Conservation (phyloP, 163 green algal species). For the Scenedesmus sp. region DNA sequence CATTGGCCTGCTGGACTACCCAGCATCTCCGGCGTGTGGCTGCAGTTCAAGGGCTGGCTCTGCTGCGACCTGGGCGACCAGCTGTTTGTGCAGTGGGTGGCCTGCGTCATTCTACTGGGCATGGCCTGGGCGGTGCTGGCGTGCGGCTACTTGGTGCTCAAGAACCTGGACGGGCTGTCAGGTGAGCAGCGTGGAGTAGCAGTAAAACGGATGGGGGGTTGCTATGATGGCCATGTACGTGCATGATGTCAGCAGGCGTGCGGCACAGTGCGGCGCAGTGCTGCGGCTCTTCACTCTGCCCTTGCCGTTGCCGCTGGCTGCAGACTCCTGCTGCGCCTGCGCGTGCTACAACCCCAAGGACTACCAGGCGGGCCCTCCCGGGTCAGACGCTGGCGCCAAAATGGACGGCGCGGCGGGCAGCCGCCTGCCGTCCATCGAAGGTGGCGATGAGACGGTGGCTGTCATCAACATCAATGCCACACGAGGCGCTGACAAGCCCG, state of each 20-base stretch:
- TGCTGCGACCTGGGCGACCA: slow-evolving; percentile 41
- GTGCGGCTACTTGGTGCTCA: slow-evolving; percentile 23
- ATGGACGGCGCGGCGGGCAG: not conserved
- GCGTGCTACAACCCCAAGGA: slow-evolving; percentile 27
- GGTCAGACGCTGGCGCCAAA: not conserved
- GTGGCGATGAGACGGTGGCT: slow-evolving; percentile 9
- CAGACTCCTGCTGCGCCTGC: slow-evolving; percentile 43
- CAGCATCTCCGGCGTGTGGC: slow-evolving; percentile 3
- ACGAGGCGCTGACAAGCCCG: not conserved
- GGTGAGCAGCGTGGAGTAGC: slow-evolving; percentile 18
- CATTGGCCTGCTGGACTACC: not conserved
- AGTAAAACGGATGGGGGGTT: not conserved
- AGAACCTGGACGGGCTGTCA: slow-evolving; percentile 41
- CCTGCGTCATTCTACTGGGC: slow-evolving; percentile 2
- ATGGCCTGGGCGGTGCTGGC: slow-evolving; percentile 13
- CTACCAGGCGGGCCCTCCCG: not conserved
- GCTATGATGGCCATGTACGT: not conserved
- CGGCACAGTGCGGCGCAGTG: not conserved
- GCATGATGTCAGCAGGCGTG: not conserved
- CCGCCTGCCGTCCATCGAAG: not conserved
- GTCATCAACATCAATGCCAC: slow-evolving; percentile 27
- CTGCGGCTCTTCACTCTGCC: not conserved
- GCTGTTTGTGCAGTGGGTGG: slow-evolving; percentile 43
- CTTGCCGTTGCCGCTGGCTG: not conserved
- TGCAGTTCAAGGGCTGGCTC: slow-evolving; percentile 30